Conservation (phyloP, 2,329 filamentous ascomycete species). For the Annulohypoxylon truncatum region DNA sequence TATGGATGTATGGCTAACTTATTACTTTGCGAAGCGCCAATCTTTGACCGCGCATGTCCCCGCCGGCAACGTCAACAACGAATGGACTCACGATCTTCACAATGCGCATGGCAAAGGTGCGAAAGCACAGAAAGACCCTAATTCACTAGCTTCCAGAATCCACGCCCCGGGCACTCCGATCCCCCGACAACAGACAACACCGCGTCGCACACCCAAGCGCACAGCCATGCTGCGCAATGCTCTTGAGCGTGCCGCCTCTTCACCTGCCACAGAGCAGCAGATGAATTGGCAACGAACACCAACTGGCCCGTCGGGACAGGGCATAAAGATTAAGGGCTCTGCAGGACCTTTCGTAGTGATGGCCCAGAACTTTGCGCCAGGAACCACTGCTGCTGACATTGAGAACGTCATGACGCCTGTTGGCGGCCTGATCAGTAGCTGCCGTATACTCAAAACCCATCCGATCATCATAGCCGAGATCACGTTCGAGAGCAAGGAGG, state of each 20-base stretch:
- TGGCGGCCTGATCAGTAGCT: conserved; percentile 75
- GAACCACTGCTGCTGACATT: conserved; percentile 84
- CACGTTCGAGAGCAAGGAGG: conserved; percentile 76
- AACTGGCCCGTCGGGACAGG: conserved; percentile 50
- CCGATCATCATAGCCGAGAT: conserved; percentile 84
- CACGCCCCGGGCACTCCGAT: conserved; percentile 53
- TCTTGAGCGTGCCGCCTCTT: conserved; percentile 55
- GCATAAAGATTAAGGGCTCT: conserved; percentile 78
- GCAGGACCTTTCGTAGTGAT: conserved; percentile 78
- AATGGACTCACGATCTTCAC: conserved; percentile 80
- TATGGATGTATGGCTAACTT: conserved; percentile 40
- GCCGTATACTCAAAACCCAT: conserved; percentile 72
- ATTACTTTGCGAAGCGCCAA: conserved; percentile 49
- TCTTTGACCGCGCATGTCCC: conserved; percentile 51
- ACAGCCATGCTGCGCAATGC: conserved; percentile 59
- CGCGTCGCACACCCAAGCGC: conserved; percentile 50
- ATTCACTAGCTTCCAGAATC: conserved; percentile 62
- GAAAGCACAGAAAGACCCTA: conserved; percentile 53
- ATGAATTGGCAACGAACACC: conserved; percentile 48
- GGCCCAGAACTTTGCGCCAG: conserved; percentile 84
- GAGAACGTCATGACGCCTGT: conserved; percentile 82
- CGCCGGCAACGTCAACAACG: conserved; percentile 69
- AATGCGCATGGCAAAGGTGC: conserved; percentile 55
- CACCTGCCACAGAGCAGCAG: conserved; percentile 48
- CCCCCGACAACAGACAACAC: conserved; percentile 35